These are phyloP conservation scores for Entomortierella parvispora DNA, from an alignment of 192 early-diverging fungal genomes.

Conservation along the genomic window DNA sequence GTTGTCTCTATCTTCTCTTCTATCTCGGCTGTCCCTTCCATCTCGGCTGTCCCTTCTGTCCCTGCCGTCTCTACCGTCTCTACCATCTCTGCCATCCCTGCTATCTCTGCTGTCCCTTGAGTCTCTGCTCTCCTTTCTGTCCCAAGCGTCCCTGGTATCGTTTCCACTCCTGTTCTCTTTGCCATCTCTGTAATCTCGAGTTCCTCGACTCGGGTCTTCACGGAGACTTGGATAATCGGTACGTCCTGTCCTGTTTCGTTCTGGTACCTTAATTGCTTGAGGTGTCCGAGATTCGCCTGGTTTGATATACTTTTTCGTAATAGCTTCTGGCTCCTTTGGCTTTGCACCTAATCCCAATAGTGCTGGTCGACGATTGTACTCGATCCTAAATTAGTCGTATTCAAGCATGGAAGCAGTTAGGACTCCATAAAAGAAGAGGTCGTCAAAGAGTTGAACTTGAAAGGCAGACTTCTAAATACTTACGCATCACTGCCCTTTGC, in stretches of 20 bases:
- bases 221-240: slow-evolving; percentile 1
- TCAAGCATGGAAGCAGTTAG: background rate
- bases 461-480: background rate
- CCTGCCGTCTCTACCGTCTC: slow-evolving; percentile 14
- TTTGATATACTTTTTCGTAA: slow-evolving; percentile 56
- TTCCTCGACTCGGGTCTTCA: background rate
- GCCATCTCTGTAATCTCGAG: background rate
- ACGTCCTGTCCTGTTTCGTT: slow-evolving; percentile 15
- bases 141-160: background rate
- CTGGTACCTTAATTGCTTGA: slow-evolving; percentile 38
- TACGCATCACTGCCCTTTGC: slow-evolving; percentile 39
- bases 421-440: background rate
- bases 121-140: background rate
- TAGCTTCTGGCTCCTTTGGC: slow-evolving; percentile 59
- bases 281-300: slow-evolving; percentile 36
- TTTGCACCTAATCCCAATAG: slow-evolving; percentile 89
- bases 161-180: slow-evolving; percentile 1
- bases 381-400: slow-evolving; percentile 16
- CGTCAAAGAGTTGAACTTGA: background rate
- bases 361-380: slow-evolving; percentile 70
- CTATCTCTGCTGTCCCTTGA: slow-evolving; percentile 7
- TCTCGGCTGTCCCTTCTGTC: slow-evolving; percentile 6
- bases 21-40: slow-evolving; percentile 5
- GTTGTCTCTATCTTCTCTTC: slow-evolving; percentile 7
- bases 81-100: slow-evolving; percentile 9